Base-by-base conservation (phyloP, 2,329 filamentous ascomycete genomes). In the Botrytis fabae region DNA sequence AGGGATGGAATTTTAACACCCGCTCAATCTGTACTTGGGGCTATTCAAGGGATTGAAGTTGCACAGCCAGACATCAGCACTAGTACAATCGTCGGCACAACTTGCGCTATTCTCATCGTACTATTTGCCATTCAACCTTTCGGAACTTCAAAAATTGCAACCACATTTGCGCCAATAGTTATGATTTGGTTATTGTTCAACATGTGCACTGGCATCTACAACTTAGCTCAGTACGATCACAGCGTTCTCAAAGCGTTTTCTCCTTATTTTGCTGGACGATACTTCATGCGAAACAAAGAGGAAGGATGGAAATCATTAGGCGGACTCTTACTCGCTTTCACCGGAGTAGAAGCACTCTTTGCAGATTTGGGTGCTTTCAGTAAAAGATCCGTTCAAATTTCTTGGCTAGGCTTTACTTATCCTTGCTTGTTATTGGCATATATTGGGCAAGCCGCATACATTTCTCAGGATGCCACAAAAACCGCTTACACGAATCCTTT, bases 351-450 rank as follows among this genome's bases (percentile, higher is more conserved):
- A 80, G 91, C 92, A 1, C 84, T 95, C 1, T 95, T 94, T 79
- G 92, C 92, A 5, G 92, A 95, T 77, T 84, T 95, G 10, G 92
- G 92, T 48, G 92, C 92, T 35, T 95, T 95, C 80, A 88, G 87
- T 80, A 86, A 87, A 77, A 84, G 86, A 60, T 91, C 92, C 0
- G 89, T 95, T 69, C 92, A 93, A 79, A 84, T 94, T 25, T 91
- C 88, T 61, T 95, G 92, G 92, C 83, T 94, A 6, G 84, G 85
- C 69, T 90, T 89, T 76, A 87, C 88, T 3, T 92, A 90, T 75
- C 93, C 93, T 0, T 93, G 91, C 78, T 84, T 91, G 28, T 76
- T 86, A 25, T 61, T 85, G 18, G 83, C 82, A 46, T 80, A 78
- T 54, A 78, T 79, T 73, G 92, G 92, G 0, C 92, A 95, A 83